These are phyloP conservation scores for Oryza nivara DNA, from an alignment of 176 grass and related monocot species.

Conservation along the genomic window DNA sequence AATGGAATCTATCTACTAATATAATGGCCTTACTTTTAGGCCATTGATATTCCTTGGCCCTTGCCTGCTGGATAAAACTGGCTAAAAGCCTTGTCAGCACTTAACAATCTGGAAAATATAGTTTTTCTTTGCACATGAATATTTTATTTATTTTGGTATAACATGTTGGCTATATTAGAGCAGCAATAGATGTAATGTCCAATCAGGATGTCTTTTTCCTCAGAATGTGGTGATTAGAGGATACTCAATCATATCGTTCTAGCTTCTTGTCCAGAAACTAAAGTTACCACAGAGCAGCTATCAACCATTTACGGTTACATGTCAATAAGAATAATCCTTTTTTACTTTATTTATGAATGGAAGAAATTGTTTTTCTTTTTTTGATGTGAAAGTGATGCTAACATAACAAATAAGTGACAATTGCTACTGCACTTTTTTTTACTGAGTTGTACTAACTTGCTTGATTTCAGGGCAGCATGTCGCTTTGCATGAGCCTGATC, in stretches of 20 bases:
- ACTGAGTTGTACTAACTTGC: slow-evolving; percentile 25
- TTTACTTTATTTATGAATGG: background rate
- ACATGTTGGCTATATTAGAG: slow-evolving; percentile 6
- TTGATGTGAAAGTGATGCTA: background rate
- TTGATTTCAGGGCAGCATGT: slow-evolving; percentile 88
- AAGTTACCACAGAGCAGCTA: background rate
- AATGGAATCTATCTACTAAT: slow-evolving; percentile 10
- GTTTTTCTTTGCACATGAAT: background rate
- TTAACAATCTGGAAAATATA: slow-evolving; percentile 24
- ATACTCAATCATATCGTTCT: slow-evolving; percentile 1
- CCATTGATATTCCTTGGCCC: slow-evolving; percentile 15
- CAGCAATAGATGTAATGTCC: background rate
- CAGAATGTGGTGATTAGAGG: background rate
- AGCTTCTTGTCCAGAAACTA: slow-evolving; percentile 6
- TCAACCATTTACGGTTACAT: background rate
- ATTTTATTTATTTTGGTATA: slow-evolving; percentile 3
- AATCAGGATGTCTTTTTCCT: slow-evolving; percentile 9
- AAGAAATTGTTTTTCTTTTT: background rate
- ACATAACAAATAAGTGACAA: background rate
- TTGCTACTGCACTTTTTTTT: background rate
- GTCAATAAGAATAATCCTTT: background rate
- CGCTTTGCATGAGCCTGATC: slow-evolving; percentile 78
- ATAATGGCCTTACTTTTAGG: slow-evolving; percentile 7
- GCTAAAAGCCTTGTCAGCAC: background rate
- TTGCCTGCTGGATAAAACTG: slow-evolving; percentile 19